phyloP scores from a whole-genome alignment of 2,329 filamentous ascomycete species.

The Neonectria ditissima region DNA sequence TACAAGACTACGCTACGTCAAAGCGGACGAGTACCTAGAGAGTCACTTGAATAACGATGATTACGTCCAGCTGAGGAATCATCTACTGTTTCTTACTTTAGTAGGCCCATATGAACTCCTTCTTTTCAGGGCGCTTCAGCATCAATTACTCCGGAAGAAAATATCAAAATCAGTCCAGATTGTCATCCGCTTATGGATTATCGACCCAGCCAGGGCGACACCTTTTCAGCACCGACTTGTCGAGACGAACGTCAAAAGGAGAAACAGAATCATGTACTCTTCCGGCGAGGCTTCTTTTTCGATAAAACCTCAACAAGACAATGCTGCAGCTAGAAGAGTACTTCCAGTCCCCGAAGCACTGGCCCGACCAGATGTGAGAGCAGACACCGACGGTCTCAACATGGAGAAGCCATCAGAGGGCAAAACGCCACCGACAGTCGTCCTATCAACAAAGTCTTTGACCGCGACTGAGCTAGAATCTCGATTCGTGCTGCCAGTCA shows the following conservation, averaged over 20 bases:
- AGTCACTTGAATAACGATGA: neutral
- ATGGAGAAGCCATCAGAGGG: neutral
- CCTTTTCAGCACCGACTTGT: neutral
- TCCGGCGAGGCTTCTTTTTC: no score
- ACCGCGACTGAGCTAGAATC: constrained; percentile 5
- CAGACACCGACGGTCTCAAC: neutral
- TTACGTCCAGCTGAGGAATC: neutral
- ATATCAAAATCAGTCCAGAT: neutral
- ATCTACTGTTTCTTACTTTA: neutral
- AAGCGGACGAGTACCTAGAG: constrained; percentile 4
- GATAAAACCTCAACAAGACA: no score
- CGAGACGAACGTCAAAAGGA: neutral
- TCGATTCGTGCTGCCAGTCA: constrained; percentile 2
- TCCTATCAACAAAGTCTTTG: neutral
- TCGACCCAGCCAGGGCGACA: neutral
- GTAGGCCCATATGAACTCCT: constrained; percentile 1
- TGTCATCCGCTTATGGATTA: neutral
- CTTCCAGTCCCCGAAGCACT: neutral
- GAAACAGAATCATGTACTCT: neutral
- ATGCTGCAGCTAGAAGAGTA: no score
- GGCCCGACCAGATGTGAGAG: neutral
- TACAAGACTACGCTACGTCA: neutral
- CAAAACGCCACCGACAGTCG: neutral
- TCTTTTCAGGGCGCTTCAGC: neutral
- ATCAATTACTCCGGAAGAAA: neutral